Evolutionary conservation across 805 yeast genomes (phyloP).

Genomic region (Sugiyamaella qingdaonensis): DNA sequence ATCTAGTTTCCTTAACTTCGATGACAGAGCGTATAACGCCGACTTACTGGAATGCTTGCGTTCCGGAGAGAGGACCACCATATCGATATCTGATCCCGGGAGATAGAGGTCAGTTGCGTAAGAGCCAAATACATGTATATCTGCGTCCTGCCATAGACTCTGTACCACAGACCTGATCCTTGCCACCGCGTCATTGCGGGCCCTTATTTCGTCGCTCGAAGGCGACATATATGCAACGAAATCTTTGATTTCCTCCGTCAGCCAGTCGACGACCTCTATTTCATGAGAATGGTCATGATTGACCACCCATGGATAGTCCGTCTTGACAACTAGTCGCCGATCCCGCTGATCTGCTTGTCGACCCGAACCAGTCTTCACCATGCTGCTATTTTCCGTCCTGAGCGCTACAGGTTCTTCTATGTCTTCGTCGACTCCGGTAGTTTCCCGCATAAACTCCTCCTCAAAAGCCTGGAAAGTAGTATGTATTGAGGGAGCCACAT

Average conservation of each 20-base stretch:
- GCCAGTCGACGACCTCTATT: constrained; percentile 78
- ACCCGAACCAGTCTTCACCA: neutral
- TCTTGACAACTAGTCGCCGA: neutral
- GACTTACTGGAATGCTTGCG: constrained; percentile 56
- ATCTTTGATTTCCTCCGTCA: constrained; percentile 78
- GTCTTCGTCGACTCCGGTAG: constrained; percentile 4
- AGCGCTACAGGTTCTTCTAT: neutral
- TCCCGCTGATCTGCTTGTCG: neutral
- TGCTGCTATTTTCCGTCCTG: neutral
- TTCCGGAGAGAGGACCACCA: constrained; percentile 68
- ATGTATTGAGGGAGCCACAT: constrained; percentile 13
- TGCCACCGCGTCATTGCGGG: constrained; percentile 62
- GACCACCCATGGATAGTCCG: constrained; percentile 68
- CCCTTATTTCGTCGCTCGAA: constrained; percentile 61
- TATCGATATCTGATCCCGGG: constrained; percentile 94
- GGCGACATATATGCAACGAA: constrained; percentile 86
- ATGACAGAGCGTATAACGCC: constrained; percentile 67
- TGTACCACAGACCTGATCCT: constrained; percentile 51
- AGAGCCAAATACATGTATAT: constrained; percentile 86
- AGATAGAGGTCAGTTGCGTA: constrained; percentile 88
- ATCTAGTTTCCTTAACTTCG: constrained; percentile 55
- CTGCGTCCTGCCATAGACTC: constrained; percentile 71
- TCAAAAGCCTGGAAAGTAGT: constrained; percentile 13
- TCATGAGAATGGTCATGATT: constrained; percentile 74
- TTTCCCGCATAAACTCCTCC: constrained; percentile 6